Percentiles rank a stretch among this genome's conserved stretches.
Evolutionary conservation across 805 yeast species (phyloP).

Genomic region (Lachancea dasiensis): DNA sequence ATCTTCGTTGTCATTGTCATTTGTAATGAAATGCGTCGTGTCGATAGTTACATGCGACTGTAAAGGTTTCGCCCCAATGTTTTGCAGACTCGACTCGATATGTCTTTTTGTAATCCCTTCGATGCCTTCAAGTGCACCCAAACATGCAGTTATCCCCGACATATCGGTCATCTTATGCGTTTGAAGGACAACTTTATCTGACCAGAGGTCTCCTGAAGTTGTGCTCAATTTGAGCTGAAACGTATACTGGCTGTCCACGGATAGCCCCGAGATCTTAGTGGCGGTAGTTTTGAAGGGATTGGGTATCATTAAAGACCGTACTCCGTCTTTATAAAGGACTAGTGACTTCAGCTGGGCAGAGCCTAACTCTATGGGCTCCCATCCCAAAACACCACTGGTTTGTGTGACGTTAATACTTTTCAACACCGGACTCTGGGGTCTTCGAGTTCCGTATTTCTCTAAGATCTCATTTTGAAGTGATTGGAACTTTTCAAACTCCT

Average conservation of each 20-base stretch:
- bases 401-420: constrained; percentile 78
- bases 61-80: constrained; percentile 80
- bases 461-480: constrained; percentile 68
- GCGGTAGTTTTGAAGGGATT: constrained; percentile 71
- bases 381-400: constrained; percentile 88
- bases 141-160: constrained; percentile 84
- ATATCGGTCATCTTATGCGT: constrained; percentile 97
- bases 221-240: constrained; percentile 81
- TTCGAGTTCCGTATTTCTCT: constrained; percentile 61
- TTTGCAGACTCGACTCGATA: constrained; percentile 51
- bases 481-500: constrained; percentile 54
- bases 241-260: constrained; percentile 74
- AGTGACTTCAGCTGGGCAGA: constrained; percentile 73
- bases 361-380: constrained; percentile 85
- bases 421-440: constrained; percentile 68
- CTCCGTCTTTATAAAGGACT: constrained; percentile 60
- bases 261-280: constrained; percentile 85
- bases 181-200: constrained; percentile 60
- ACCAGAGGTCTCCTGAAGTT: constrained; percentile 78
- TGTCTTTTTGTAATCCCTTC: constrained; percentile 44
- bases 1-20: constrained; percentile 28
- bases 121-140: constrained; percentile 70
- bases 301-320: constrained; percentile 72
- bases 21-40: constrained; percentile 85
- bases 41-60: constrained; percentile 74